Conservation (phyloP, 768 basidiomycete species). For the Phanerochaete sordida region DNA sequence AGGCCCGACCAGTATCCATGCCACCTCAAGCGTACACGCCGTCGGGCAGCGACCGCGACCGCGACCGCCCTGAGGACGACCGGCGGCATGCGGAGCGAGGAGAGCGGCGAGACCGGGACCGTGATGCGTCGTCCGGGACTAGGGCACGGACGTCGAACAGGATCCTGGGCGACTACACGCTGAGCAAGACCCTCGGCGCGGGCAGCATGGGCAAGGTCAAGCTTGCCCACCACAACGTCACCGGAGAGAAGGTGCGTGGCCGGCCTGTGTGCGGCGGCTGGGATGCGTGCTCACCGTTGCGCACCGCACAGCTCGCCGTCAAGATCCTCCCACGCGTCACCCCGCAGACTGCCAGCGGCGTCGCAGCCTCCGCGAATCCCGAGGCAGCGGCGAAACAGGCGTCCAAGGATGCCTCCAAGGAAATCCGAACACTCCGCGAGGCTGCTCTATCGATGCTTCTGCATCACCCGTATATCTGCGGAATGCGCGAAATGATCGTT, state of each 20-base stretch:
- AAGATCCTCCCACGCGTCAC: conserved; percentile 93
- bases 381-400: conserved; percentile 76
- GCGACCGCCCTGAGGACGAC: conserved; percentile 20
- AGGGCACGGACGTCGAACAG: conserved; percentile 37
- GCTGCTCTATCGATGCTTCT: conserved; percentile 93
- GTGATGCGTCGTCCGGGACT: conserved; percentile 18
- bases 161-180: conserved; percentile 89
- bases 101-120: not conserved
- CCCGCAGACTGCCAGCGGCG: conserved; percentile 44
- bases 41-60: conserved; percentile 24
- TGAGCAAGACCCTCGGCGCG: conserved; percentile 95
- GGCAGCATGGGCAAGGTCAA: conserved; percentile 99
- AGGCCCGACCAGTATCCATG: conserved; percentile 70
- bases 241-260: conserved; percentile 82
- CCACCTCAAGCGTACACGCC: conserved; percentile 55
- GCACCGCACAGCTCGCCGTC: conserved; percentile 75
- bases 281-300: not conserved
- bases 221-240: conserved; percentile 83
- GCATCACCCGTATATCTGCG: conserved; percentile 98
- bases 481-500: conserved; percentile 98
- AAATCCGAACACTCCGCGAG: conserved; percentile 93
- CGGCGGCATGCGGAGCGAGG: conserved; percentile 12
- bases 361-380: conserved; percentile 42
- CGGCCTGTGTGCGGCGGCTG: not conserved
- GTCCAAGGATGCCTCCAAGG: conserved; percentile 89